Percentiles rank a stretch among this genome's conserved stretches.
These are phyloP conservation scores for Pseudotsuga menziesii DNA, from an alignment of 75 land plant species.

Conservation along the genomic window DNA sequence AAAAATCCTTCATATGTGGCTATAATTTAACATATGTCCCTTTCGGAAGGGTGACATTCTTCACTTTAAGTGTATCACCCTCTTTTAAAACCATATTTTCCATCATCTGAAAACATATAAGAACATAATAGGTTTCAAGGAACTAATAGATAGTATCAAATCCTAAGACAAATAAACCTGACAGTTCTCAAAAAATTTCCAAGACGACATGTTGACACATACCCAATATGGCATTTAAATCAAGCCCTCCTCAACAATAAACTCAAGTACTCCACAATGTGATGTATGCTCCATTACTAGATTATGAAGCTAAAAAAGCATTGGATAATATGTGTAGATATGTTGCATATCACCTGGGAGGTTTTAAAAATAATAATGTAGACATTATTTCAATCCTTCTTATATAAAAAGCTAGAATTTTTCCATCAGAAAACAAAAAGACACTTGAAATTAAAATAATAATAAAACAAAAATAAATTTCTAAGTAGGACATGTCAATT, in stretches of 20 bases:
- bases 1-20: constrained; percentile 27
- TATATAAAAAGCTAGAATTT: neutral
- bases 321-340: too few species aligned
- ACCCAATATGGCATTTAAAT: constrained; percentile 92
- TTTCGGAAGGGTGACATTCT: constrained; percentile 21
- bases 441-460: neutral
- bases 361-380: neutral
- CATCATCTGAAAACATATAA: constrained; percentile 19
- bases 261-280: constrained; percentile 94
- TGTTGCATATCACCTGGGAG: neutral
- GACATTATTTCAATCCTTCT: neutral
- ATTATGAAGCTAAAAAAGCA: too few species aligned
- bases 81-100: constrained; percentile 16
- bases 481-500: neutral
- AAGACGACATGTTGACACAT: constrained; percentile 11
- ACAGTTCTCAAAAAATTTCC: neutral
- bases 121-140: neutral
- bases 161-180: neutral
- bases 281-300: constrained; percentile 37
- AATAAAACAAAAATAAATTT: neutral
- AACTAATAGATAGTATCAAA: neutral
- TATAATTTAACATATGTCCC: constrained; percentile 25
- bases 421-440: neutral
- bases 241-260: constrained; percentile 74
- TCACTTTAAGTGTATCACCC: constrained; percentile 19